phyloP scores from a whole-genome alignment of 805 yeast species.

The Metschnikowia santaceciliae region DNA sequence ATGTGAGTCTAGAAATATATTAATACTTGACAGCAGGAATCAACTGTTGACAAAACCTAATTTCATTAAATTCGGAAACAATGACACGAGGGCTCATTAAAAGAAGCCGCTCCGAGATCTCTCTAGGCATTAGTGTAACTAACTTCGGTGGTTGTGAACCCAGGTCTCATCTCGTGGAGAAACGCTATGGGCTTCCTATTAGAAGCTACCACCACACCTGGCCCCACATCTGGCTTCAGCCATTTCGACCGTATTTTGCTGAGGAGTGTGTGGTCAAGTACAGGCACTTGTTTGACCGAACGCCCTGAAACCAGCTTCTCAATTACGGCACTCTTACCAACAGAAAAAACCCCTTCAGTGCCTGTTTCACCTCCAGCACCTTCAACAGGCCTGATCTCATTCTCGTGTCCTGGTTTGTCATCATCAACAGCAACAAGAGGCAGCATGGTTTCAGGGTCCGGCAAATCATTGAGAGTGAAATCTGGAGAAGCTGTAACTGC shows the following conservation, averaged over 20 bases:
- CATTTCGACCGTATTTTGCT: constrained; percentile 10
- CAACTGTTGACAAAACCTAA: background rate
- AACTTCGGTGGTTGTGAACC: constrained; percentile 11
- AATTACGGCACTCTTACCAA: background rate
- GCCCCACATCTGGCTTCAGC: constrained; percentile 5
- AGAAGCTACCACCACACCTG: background rate
- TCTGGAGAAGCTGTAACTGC: background rate
- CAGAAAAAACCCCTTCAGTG: background rate
- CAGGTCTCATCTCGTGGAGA: constrained; percentile 12
- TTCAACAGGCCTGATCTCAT: background rate
- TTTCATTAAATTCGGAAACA: background rate
- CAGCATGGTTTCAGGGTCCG: background rate
- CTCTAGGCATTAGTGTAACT: constrained; percentile 4
- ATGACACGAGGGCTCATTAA: too few species aligned
- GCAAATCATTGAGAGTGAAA: background rate
- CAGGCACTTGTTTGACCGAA: background rate
- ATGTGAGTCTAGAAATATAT: background rate
- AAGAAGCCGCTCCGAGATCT: too few species aligned
- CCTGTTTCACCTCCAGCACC: background rate
- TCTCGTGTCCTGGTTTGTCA: background rate
- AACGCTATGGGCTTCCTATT: constrained; percentile 7
- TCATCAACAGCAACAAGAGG: background rate
- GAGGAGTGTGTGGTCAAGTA: constrained; percentile 7
- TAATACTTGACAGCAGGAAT: background rate
- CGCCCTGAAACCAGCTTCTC: background rate